Conservation (phyloP, 805 yeast species). For the Tetrapisispora fleetii region DNA sequence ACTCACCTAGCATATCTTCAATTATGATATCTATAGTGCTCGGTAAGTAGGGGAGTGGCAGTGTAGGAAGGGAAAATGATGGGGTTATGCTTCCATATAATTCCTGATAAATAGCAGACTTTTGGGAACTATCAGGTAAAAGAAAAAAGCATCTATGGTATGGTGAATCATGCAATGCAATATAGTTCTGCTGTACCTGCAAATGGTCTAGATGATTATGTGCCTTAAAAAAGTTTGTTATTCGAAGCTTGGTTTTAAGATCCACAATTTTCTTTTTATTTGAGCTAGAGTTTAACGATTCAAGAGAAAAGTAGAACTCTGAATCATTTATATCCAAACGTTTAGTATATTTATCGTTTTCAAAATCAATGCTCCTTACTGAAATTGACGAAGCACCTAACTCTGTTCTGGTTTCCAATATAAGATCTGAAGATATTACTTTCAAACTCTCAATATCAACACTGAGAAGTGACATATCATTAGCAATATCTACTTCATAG, state of each 20-base stretch:
- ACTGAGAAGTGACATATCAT: conserved; percentile 61
- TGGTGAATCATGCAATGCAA: conserved; percentile 68
- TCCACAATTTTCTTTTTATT: conserved; percentile 28
- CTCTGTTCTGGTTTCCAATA: conserved; percentile 15
- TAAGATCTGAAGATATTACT: conserved; percentile 33
- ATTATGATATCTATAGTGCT: conserved; percentile 38
- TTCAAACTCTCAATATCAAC: conserved; percentile 42
- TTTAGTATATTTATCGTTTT: conserved; percentile 54
- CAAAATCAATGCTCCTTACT: conserved; percentile 54
- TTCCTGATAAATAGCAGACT: conserved; percentile 35
- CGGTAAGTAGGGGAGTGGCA: conserved; percentile 48
- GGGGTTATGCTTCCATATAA: conserved; percentile 46
- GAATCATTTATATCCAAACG: conserved; percentile 45
- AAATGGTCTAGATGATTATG: conserved; percentile 35
- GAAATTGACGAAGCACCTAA: conserved; percentile 21
- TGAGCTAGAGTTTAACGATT: conserved; percentile 16
- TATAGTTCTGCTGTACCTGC: conserved; percentile 38
- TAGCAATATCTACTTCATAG: conserved; percentile 42
- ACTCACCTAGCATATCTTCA: conserved; percentile 25
- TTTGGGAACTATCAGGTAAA: conserved; percentile 41
- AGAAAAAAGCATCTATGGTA: conserved; percentile 73
- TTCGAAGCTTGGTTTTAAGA: conserved; percentile 46
- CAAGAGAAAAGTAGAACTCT: conserved; percentile 12
- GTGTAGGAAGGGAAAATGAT: conserved; percentile 52
- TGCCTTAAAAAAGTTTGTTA: conserved; percentile 52